These are phyloP conservation scores for Skeletonema potamos DNA, from an alignment of 108 stramenopile genomes.

Conservation along the genomic window DNA sequence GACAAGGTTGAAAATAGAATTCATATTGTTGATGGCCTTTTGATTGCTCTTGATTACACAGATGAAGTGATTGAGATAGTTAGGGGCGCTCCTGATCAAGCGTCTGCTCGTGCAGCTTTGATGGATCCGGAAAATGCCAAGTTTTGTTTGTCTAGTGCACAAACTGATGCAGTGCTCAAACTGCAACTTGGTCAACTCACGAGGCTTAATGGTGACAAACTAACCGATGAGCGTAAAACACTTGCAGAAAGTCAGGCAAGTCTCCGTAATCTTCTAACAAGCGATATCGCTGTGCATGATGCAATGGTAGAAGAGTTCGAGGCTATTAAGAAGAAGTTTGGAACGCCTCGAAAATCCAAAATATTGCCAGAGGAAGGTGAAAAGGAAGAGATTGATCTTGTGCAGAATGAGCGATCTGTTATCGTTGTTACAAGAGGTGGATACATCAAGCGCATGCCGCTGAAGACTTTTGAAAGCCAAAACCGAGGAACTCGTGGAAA, in stretches of 20 bases:
- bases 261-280: slow-evolving; percentile 55
- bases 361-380: slow-evolving; percentile 84
- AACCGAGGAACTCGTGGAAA: slow-evolving; percentile 84
- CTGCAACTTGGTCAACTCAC: slow-evolving; percentile 93
- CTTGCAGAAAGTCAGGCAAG: slow-evolving; percentile 50
- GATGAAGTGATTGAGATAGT: slow-evolving; percentile 91
- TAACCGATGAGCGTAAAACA: slow-evolving; percentile 67
- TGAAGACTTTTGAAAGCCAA: slow-evolving; percentile 91
- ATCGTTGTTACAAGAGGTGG: slow-evolving; percentile 92
- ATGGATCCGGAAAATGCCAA: slow-evolving; percentile 48
- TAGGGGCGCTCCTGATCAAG: slow-evolving; percentile 67
- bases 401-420: slow-evolving; percentile 87
- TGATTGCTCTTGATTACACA: slow-evolving; percentile 72
- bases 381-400: slow-evolving; percentile 83
- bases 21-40: slow-evolving; percentile 92
- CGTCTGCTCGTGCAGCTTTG: slow-evolving; percentile 63
- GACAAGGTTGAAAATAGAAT: slow-evolving; percentile 80
- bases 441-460: slow-evolving; percentile 96
- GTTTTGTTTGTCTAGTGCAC: slow-evolving; percentile 66
- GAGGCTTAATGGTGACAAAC: slow-evolving; percentile 84
- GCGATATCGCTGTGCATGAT: slow-evolving; percentile 80
- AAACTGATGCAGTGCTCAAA: slow-evolving; percentile 90
- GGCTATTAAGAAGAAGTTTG: slow-evolving; percentile 75
- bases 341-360: slow-evolving; percentile 74
- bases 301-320: slow-evolving; percentile 79